Evolutionary conservation across 768 basidiomycete species (phyloP).

Genomic region (Pisolithus marmoratus): DNA sequence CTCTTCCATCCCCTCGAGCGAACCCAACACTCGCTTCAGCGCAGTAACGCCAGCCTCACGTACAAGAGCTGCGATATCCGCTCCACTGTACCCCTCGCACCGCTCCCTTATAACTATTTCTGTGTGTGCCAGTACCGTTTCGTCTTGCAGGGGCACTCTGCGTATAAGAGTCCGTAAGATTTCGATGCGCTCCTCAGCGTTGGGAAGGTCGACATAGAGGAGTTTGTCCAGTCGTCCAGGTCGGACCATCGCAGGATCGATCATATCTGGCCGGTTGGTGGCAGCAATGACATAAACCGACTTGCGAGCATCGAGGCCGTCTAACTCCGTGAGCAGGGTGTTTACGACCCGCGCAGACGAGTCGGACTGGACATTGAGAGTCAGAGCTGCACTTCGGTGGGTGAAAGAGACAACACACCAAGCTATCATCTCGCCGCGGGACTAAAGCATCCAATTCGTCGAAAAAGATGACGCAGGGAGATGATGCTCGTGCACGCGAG

Average conservation of each 20-base stretch:
- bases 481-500: conserved; percentile 85
- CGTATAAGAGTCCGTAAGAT: conserved; percentile 74
- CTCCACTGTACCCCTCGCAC: conserved; percentile 89
- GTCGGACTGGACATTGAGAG: conserved; percentile 56
- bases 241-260: conserved; percentile 97
- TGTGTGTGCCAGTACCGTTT: conserved; percentile 20
- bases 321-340: conserved; percentile 89
- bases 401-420: conserved; percentile 45
- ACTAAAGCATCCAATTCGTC: conserved; percentile 93
- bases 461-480: conserved; percentile 94
- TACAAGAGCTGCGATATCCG: conserved; percentile 83
- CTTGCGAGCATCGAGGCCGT: conserved; percentile 83
- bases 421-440: conserved; percentile 80
- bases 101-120: conserved; percentile 48
- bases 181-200: conserved; percentile 67
- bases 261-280: conserved; percentile 95
- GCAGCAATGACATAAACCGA: conserved; percentile 92
- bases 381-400: neutral
- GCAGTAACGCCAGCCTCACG: conserved; percentile 89
- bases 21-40: conserved; percentile 60
- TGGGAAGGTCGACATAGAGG: conserved; percentile 86
- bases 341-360: conserved; percentile 89
- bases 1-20: conserved; percentile 56
- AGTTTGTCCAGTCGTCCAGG: conserved; percentile 93
- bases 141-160: conserved; percentile 55